Evolutionary conservation across 2,329 filamentous ascomycete genomes (phyloP), one percentile per base, ranked within the genome.

Genomic region (Fusarium continuum): DNA sequence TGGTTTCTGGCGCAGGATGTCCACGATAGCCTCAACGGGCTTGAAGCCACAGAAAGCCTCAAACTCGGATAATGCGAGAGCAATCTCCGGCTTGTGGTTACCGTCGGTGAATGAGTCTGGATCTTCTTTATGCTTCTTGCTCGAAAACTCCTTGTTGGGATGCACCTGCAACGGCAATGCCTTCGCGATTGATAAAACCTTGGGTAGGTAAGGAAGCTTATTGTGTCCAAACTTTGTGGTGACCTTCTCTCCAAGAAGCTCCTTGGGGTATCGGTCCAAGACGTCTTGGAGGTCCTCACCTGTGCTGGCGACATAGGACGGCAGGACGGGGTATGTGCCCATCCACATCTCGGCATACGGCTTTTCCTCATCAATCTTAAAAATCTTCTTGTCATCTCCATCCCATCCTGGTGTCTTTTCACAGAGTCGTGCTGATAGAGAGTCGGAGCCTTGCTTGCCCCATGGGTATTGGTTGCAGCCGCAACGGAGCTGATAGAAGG

Each of bases 1-100:
- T 13, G 64, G 65, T 38, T 69, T 67, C 22, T 90, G 76, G 34
- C 82, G 75, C 69, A 92, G 82, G 2, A 92, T 75, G 0, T 78
- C 71, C 26, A 85, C 75, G 54, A 93, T 87, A 3, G 87, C 79
- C 9, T 75, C 70, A 0, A 90, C 77, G 0, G 88, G 86, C 70
- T 91, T 92, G 79, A 88, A 93, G 6, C 90, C 90, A 9, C 87
- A 88, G 67, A 93, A 93, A 0, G 90, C 86, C 73, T 93, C 90
- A 68, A 93, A 93, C 19, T 86, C 84, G 11, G 83, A 82, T 1
- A 93, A 76, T 0, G 90, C 90, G 2, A 93, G 79, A 1, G 90
- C 90, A 48, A 93, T 93, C 72, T 93, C 90, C 2, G 91, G 90
- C 76, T 93, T 93, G 79, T 93, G 90, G 73, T 93, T 93, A 4